Evolutionary conservation across 2,329 filamentous ascomycete species (phyloP).

Genomic region (Thielaviopsis ethacetica): DNA sequence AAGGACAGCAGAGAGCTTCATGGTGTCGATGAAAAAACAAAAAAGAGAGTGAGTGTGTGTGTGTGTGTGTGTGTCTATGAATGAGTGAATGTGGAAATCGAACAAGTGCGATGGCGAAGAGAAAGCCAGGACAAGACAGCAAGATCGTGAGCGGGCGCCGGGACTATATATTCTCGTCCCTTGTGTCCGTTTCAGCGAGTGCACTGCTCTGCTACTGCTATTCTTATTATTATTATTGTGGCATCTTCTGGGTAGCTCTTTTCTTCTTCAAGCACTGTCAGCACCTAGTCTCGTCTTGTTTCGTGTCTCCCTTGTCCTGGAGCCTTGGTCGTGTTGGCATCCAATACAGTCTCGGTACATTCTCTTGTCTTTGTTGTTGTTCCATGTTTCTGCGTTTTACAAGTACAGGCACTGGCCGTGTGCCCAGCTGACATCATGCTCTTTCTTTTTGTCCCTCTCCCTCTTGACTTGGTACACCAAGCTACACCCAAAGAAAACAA

Average conservation of each 20-base stretch:
- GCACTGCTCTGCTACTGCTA: neutral
- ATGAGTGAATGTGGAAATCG: neutral
- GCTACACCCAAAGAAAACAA: neutral
- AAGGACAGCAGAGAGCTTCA: slow-evolving; percentile 17
- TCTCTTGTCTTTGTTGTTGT: neutral
- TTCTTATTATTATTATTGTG: neutral
- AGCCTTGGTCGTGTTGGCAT: neutral
- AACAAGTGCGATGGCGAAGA: neutral
- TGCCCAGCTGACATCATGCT: neutral
- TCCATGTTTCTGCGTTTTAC: neutral
- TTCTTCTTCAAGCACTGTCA: too few relatives aligned
- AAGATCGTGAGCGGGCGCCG: neutral
- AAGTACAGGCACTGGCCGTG: neutral
- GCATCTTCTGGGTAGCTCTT: neutral
- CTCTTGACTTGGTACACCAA: neutral
- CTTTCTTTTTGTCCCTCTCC: neutral
- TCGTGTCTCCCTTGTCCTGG: neutral
- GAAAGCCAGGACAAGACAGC: neutral
- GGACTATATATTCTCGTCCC: neutral
- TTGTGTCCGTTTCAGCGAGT: neutral
- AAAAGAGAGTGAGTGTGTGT: neutral
- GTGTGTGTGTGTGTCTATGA: neutral
- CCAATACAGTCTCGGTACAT: neutral
- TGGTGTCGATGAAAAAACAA: slow-evolving; percentile 2
- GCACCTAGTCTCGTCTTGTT: neutral